Evolutionary conservation across 75 land plant genomes (phyloP), one percentile per base, ranked within the genome.

Genomic region (Picea sitchensis): DNA sequence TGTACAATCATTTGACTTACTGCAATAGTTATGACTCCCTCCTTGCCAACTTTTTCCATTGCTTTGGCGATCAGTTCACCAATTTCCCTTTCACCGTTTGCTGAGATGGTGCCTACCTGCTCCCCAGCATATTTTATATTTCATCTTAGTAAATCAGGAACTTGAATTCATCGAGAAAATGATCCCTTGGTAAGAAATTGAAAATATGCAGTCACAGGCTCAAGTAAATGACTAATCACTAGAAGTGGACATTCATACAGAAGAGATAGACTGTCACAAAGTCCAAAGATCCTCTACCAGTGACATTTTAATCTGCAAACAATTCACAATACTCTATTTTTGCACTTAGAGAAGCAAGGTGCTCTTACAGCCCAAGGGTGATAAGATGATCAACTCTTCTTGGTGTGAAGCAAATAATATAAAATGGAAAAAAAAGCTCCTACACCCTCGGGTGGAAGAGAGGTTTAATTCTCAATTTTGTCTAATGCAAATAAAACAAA

Each of bases 11-110:
- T 51, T 72, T 26, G 38, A 83, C 88, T 87, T 79, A 89, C 95
- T 34, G 85, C 21, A 34, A 93, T 86, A 59, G 95, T 93, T 77
- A 93, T 93, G 20, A 91, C 91, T 59, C 95, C 95, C 32, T 91
- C 95, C 76, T 93, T 93, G 65, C 95, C 95, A 80, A 93, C 95
- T 84, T 91, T 93, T 82, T 93, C 93, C 95, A 93, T 93, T 11
- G 95, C 95, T 76, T 82, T 91, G 12, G 95, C 95, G 56, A 93
- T 93, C 69, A 93, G 59, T 77, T 89, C 95, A 14, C 95, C 95
- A 83, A 93, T 93, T 65, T 91, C 93, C 38, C 90, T 85, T 30
- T 93, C 95, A 12, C 89, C 91, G 82, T 93, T 93, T 56, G 95
- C 91, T 41, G 95, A 93, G 51, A 93, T 93, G 17, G 93, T 91